A percentile compares a stretch with the other conserved stretches of the same genome.
These are phyloP conservation scores for Metschnikowia lachancei DNA, from an alignment of 805 yeast species.

Conservation along the genomic window DNA sequence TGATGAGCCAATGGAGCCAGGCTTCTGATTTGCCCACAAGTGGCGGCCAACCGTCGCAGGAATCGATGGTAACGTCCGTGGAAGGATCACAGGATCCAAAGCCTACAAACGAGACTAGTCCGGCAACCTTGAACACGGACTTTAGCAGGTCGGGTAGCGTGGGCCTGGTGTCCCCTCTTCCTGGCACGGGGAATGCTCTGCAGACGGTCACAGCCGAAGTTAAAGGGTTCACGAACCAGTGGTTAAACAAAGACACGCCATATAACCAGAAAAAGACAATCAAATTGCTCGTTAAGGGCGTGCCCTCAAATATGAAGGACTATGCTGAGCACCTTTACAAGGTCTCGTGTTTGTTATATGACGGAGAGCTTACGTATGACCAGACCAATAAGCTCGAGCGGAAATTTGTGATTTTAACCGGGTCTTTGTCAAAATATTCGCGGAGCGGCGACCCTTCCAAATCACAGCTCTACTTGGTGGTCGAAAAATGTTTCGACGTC, in stretches of 20 bases:
- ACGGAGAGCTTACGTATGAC: constrained; percentile 14
- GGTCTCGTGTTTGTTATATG: constrained; percentile 27
- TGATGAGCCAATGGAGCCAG: constrained; percentile 14
- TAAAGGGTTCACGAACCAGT: constrained; percentile 10
- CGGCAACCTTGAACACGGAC: background rate
- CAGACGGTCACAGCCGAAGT: background rate
- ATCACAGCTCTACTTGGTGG: constrained; percentile 32
- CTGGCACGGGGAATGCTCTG: background rate
- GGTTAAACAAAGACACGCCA: constrained; percentile 6
- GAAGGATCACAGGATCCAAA: constrained; percentile 3
- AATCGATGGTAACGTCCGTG: constrained; percentile 8
- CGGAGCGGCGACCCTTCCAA: constrained; percentile 28
- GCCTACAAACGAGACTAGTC: background rate
- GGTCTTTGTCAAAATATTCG: constrained; percentile 23
- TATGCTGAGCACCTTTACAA: constrained; percentile 39
- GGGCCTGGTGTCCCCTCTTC: background rate
- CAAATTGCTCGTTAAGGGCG: constrained; percentile 25
- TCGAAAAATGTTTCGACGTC: constrained; percentile 40
- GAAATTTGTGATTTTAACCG: constrained; percentile 27
- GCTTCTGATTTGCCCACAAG: constrained; percentile 10
- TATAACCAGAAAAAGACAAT: constrained; percentile 25
- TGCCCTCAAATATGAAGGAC: constrained; percentile 33
- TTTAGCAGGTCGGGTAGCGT: background rate
- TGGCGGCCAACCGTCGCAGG: constrained; percentile 12
- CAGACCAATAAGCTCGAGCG: constrained; percentile 22